Evolutionary conservation across 2,329 filamentous ascomycete genomes (phyloP).

Genomic region (Microcyclospora pomicola): DNA sequence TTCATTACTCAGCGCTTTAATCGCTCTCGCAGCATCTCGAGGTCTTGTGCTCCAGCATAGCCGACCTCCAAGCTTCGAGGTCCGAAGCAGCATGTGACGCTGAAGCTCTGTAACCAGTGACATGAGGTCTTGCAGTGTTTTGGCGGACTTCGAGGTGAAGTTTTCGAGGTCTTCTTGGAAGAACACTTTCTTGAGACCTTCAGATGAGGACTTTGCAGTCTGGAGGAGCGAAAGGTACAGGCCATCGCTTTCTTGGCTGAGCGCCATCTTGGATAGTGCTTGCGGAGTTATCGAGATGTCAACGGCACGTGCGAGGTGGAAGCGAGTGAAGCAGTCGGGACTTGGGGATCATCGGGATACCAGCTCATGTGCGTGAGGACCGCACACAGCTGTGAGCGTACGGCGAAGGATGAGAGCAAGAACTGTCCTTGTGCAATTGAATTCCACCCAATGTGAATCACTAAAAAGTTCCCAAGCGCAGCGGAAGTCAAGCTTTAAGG

Average conservation of each 20-base stretch:
- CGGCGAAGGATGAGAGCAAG: no score
- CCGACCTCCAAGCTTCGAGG: conserved; percentile 15
- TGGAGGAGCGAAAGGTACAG: conserved; percentile 16
- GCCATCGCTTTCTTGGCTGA: conserved; percentile 13
- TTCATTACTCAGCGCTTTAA: conserved; percentile 41
- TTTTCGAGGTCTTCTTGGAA: conserved; percentile 18
- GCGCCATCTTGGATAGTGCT: conserved; percentile 7
- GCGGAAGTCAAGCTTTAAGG: no score
- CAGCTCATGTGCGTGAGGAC: no score
- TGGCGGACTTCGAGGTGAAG: conserved; percentile 9
- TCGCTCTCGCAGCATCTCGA: conserved; percentile 17
- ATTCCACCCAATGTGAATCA: no score
- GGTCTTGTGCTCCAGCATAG: conserved; percentile 19
- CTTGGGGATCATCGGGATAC: no score
- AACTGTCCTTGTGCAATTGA: no score
- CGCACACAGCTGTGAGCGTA: no score
- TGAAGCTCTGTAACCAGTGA: conserved; percentile 19
- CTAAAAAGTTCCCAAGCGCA: no score
- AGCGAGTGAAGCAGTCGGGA: no score
- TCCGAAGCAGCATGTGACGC: conserved; percentile 19
- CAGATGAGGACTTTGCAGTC: conserved; percentile 10
- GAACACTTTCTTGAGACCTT: conserved; percentile 21
- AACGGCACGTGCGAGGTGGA: no score
- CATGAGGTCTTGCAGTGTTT: conserved; percentile 13
- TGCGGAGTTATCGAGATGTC: no score